Evolutionary conservation across 495 filamentous ascomycete species (phyloP).

Genomic region (Hypoxylon crocopeplum): DNA sequence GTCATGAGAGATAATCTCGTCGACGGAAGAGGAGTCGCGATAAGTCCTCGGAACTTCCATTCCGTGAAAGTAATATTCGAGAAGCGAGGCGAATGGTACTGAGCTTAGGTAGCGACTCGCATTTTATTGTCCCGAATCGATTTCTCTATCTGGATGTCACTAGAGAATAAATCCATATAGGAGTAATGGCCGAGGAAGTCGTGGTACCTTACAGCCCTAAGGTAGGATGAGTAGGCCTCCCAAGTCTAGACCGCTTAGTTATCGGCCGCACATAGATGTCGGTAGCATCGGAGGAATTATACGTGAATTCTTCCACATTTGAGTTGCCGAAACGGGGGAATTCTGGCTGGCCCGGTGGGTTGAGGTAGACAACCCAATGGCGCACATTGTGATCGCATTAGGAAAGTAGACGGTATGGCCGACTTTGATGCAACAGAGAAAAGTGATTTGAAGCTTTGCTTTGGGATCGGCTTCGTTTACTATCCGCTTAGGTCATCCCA

Average conservation of each 20-base stretch:
- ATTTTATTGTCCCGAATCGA: neutral
- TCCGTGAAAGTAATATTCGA: conserved; percentile 11
- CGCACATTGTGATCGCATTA: conserved; percentile 18
- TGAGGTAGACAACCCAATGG: conserved; percentile 9
- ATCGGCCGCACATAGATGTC: conserved; percentile 12
- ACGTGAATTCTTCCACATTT: conserved; percentile 29
- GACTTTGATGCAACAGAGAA: conserved; percentile 9
- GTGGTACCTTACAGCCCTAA: conserved; percentile 6
- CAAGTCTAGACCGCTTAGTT: conserved; percentile 29
- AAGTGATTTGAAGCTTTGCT: neutral
- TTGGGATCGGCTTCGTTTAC: conserved; percentile 10
- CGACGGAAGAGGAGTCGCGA: conserved; percentile 13
- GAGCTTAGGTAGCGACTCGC: neutral
- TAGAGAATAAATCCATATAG: no score
- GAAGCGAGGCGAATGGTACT: neutral
- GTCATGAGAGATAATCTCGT: neutral
- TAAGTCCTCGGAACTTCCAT: conserved; percentile 13
- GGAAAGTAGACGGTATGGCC: conserved; percentile 26
- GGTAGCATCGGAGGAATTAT: conserved; percentile 32
- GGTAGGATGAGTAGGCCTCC: neutral
- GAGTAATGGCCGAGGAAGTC: no score
- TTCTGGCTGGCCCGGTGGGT: conserved; percentile 14
- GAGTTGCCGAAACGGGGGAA: conserved; percentile 16
- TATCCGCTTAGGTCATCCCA: conserved; percentile 8
- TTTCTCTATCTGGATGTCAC: neutral